Evolutionary conservation across 2,329 filamentous ascomycete species (phyloP).

Genomic region (Paradendryphiella salina): DNA sequence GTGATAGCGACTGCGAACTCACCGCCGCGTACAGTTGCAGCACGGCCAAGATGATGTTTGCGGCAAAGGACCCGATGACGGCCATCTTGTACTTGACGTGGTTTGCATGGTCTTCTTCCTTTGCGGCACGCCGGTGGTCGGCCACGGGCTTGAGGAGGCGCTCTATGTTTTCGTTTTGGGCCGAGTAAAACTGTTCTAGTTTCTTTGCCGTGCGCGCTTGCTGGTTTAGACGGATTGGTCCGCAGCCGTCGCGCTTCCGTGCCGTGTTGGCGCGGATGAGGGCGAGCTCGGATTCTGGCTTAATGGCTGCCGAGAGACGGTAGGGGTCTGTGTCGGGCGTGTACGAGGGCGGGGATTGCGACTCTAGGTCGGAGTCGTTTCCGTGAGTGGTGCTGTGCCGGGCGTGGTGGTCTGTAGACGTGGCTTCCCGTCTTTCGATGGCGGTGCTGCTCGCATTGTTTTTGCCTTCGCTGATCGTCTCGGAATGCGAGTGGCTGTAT

Average conservation of each 20-base stretch:
- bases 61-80: slow-evolving; percentile 69
- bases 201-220: slow-evolving; percentile 55
- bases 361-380: slow-evolving; percentile 49
- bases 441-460: slow-evolving; percentile 47
- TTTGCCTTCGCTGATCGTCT: slow-evolving; percentile 19
- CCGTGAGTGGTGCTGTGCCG: slow-evolving; percentile 39
- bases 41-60: slow-evolving; percentile 76
- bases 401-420: not conserved
- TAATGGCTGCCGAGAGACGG: slow-evolving; percentile 74
- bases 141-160: slow-evolving; percentile 89
- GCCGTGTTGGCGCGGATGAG: slow-evolving; percentile 79
- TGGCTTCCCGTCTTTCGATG: slow-evolving; percentile 39
- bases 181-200: slow-evolving; percentile 81
- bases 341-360: slow-evolving; percentile 60
- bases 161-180: slow-evolving; percentile 92
- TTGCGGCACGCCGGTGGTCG: slow-evolving; percentile 81
- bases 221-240: slow-evolving; percentile 50
- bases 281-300: slow-evolving; percentile 74
- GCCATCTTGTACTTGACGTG: slow-evolving; percentile 75
- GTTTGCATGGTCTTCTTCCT: slow-evolving; percentile 78
- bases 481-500: slow-evolving; percentile 17
- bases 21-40: slow-evolving; percentile 89
- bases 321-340: slow-evolving; percentile 76
- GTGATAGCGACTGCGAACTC: slow-evolving; percentile 84
- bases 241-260: slow-evolving; percentile 67